Percentiles rank a stretch among this genome's conserved stretches.
Evolutionary conservation across 2,329 filamentous ascomycete species (phyloP).

Genomic region (Mycogone perniciosa): DNA sequence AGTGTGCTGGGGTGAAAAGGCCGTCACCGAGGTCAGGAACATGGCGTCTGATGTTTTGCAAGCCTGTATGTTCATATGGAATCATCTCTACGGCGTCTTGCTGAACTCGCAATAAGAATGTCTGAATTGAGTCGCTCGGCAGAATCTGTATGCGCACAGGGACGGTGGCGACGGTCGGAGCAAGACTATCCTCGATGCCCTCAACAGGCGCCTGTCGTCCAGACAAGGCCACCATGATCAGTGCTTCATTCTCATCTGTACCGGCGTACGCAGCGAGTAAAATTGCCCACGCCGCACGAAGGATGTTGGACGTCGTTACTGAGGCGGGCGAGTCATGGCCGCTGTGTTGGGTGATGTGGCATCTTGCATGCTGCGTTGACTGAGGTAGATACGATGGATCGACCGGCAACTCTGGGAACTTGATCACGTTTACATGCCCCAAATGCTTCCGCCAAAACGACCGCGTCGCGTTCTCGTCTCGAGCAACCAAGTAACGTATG

Average conservation of each 20-base stretch:
- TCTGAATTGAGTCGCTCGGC: constrained; percentile 24
- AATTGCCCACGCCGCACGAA: neutral
- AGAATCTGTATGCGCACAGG: constrained; percentile 17
- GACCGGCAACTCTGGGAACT: neutral
- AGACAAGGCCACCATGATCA: constrained; percentile 17
- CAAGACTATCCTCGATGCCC: constrained; percentile 17
- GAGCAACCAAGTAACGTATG: neutral
- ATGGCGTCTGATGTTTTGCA: constrained; percentile 21
- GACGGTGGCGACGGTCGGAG: constrained; percentile 19
- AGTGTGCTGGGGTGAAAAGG: neutral
- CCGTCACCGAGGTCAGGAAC: neutral
- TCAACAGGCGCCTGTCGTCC: constrained; percentile 17
- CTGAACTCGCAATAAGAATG: constrained; percentile 35
- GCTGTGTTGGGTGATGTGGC: neutral
- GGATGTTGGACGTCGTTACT: neutral
- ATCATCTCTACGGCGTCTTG: constrained; percentile 17
- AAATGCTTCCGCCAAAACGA: constrained; percentile 2
- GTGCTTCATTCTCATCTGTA: constrained; percentile 4
- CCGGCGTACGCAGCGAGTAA: neutral
- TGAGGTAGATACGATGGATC: neutral
- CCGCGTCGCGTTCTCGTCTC: neutral
- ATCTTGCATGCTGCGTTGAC: neutral
- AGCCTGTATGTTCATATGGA: constrained; percentile 20
- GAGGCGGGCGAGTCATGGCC: neutral
- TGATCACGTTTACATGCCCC: neutral